phyloP scores from a whole-genome alignment of 148 eudicot species.

The Mesembryanthemum crystallinum region DNA sequence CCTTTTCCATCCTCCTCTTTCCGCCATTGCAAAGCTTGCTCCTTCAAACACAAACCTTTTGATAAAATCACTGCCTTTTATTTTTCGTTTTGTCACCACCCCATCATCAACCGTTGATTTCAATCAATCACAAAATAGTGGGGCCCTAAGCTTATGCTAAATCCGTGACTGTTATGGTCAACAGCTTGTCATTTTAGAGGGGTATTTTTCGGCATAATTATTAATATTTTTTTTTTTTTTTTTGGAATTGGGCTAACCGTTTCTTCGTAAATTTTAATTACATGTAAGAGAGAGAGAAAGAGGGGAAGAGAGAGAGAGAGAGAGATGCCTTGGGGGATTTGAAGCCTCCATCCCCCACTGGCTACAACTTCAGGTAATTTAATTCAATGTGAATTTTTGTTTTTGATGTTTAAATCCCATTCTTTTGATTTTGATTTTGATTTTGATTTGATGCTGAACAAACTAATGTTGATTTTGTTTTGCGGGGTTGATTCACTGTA shows the following conservation, averaged over 20 bases:
- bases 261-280: neutral
- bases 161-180: slow-evolving; percentile 6
- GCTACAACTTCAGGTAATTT: slow-evolving; percentile 25
- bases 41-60: neutral
- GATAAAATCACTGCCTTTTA: slow-evolving; percentile 9
- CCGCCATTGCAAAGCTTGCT: slow-evolving; percentile 1
- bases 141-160: too few species aligned
- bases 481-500: neutral
- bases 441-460: neutral
- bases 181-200: slow-evolving; percentile 2
- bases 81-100: neutral
- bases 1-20: slow-evolving; percentile 4
- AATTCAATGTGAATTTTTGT: neutral
- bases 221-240: neutral
- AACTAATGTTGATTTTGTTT: slow-evolving; percentile 1
- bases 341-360: slow-evolving; percentile 32
- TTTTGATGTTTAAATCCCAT: neutral
- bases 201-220: neutral
- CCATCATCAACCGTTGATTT: neutral
- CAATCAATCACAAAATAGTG: neutral
- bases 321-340: slow-evolving; percentile 31
- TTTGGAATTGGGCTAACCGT: slow-evolving; percentile 13
- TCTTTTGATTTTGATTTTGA: too few species aligned
- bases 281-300: slow-evolving; percentile 7
- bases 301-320: slow-evolving; percentile 5